These are phyloP conservation scores for Nemania bipapillata DNA, from an alignment of 2,329 filamentous ascomycete species.

Conservation along the genomic window DNA sequence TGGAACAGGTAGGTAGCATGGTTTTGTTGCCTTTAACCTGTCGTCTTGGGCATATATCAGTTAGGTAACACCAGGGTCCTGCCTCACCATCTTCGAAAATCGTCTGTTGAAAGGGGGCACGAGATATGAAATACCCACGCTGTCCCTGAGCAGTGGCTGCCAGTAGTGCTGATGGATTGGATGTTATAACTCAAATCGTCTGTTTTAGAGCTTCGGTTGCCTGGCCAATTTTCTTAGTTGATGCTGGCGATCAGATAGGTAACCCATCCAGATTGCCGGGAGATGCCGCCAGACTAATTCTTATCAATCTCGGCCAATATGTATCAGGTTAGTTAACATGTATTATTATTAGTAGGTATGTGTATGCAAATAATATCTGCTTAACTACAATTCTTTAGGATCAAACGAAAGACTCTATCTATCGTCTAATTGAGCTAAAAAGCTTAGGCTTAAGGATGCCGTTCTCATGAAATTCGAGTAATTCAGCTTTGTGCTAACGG, in stretches of 20 bases:
- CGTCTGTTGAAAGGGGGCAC: neutral
- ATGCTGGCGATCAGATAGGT: neutral
- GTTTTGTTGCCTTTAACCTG: neutral
- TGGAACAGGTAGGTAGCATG: neutral
- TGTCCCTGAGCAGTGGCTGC: neutral
- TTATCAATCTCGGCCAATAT: conserved; percentile 2
- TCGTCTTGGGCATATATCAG: neutral
- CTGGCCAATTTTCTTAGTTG: neutral
- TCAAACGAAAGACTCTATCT: neutral
- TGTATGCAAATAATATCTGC: neutral
- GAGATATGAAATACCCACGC: conserved; percentile 5
- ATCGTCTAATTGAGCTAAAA: neutral
- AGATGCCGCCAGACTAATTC: neutral
- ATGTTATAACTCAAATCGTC: conserved; percentile 11
- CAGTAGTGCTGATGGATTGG: conserved; percentile 1
- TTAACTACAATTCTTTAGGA: neutral
- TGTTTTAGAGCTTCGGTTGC: neutral
- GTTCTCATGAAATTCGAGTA: neutral
- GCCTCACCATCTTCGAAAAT: neutral
- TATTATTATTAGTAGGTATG: too few relatives aligned
- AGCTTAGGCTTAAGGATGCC: neutral
- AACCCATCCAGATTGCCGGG: neutral
- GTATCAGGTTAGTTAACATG: neutral
- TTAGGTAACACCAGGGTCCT: neutral
- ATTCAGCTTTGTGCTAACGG: neutral